phyloP scores from a whole-genome alignment of 2,329 filamentous ascomycete genomes.

The Calonectria leucothoes region DNA sequence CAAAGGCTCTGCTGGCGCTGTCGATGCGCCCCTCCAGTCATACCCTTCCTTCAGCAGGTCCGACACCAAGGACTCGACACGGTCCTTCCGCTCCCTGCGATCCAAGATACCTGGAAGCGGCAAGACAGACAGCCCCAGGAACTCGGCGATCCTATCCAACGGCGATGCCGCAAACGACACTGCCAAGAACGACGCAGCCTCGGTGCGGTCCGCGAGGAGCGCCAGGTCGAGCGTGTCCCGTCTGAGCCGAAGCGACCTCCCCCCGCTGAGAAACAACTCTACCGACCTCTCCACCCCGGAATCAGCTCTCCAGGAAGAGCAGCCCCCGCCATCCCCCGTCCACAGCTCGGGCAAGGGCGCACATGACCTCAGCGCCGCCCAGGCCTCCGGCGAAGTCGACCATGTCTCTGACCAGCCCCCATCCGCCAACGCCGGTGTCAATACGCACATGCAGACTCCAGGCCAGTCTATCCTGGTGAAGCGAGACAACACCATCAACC shows the following conservation, averaged over 20 bases:
- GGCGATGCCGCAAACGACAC: slow-evolving; percentile 70
- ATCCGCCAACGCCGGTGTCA: slow-evolving; percentile 69
- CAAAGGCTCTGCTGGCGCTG: slow-evolving; percentile 62
- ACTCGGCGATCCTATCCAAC: slow-evolving; percentile 75
- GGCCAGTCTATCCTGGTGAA: slow-evolving; percentile 92
- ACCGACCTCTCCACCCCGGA: slow-evolving; percentile 54
- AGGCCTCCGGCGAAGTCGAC: slow-evolving; percentile 90
- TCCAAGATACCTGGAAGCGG: slow-evolving; percentile 86
- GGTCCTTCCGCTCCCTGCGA: slow-evolving; percentile 85
- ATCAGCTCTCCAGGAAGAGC: slow-evolving; percentile 61
- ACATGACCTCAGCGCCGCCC: slow-evolving; percentile 82
- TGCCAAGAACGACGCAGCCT: slow-evolving; percentile 72
- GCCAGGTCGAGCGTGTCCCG: slow-evolving; percentile 62
- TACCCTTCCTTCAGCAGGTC: slow-evolving; percentile 93
- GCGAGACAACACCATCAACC: slow-evolving; percentile 77
- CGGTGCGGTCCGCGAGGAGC: slow-evolving; percentile 78
- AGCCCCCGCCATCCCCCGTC: slow-evolving; percentile 87
- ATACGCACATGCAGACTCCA: slow-evolving; percentile 73
- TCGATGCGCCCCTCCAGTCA: slow-evolving; percentile 71
- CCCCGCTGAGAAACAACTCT: slow-evolving; percentile 54
- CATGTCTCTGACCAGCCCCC: slow-evolving; percentile 93
- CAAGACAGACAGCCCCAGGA: slow-evolving; percentile 84
- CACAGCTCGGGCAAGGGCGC: slow-evolving; percentile 79
- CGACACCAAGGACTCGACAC: slow-evolving; percentile 91
- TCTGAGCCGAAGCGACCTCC: slow-evolving; percentile 57